Percentiles rank a stretch among this genome's conserved stretches.
Conservation (phyloP, 305 asterid genomes). For the Plantago rigida region DNA sequence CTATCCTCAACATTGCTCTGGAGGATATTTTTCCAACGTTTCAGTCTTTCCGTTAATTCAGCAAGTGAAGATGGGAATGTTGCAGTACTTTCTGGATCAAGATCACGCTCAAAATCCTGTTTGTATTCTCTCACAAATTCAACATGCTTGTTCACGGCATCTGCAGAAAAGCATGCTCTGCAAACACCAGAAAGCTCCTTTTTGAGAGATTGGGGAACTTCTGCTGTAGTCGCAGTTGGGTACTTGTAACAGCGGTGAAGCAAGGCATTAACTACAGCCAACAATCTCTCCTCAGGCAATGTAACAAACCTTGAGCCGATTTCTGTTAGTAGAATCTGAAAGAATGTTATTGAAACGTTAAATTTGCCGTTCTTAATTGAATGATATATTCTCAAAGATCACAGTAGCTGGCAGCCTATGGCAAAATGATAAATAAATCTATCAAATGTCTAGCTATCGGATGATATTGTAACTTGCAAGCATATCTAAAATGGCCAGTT, state of each 20-base stretch:
- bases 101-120: slow-evolving; percentile 96
- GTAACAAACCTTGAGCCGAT: slow-evolving; percentile 95
- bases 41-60: slow-evolving; percentile 84
- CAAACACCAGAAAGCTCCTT: slow-evolving; percentile 99
- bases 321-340: slow-evolving; percentile 87
- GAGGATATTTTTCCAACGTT: slow-evolving; percentile 95
- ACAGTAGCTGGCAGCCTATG: slow-evolving; percentile 13
- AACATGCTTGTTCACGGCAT: slow-evolving; percentile 98
- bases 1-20: slow-evolving; percentile 98
- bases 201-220: slow-evolving; percentile 94
- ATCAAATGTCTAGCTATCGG: slow-evolving; percentile 11
- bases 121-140: slow-evolving; percentile 97
- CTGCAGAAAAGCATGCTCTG: slow-evolving; percentile 97
- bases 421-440: slow-evolving; percentile 15
- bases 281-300: slow-evolving; percentile 91
- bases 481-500: slow-evolving; percentile 10
- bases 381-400: slow-evolving; percentile 16
- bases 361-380: not conserved
- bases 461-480: slow-evolving; percentile 12
- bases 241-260: slow-evolving; percentile 99
- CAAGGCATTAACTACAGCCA: slow-evolving; percentile 96
- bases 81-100: slow-evolving; percentile 92
- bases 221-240: slow-evolving; percentile 97
- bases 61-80: slow-evolving; percentile 93
- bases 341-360: slow-evolving; percentile 8